Evolutionary conservation across 192 early-diverging fungal species (phyloP).

Genomic region (Backusella sp.): DNA sequence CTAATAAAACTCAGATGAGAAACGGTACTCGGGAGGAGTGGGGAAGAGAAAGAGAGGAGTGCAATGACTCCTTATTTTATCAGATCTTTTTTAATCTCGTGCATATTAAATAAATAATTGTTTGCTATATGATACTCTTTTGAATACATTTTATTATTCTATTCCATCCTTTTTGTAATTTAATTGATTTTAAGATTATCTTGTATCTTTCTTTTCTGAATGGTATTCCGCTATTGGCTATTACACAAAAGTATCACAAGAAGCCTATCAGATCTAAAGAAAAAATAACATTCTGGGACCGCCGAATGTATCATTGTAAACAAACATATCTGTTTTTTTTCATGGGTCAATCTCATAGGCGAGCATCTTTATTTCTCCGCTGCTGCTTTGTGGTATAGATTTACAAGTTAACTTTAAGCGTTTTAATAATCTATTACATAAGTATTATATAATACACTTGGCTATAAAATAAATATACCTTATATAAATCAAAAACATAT

Average conservation of each 20-base stretch:
- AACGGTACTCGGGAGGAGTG: neutral
- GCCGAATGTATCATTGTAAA: slow-evolving; percentile 4
- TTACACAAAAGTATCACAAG: slow-evolving; percentile 1
- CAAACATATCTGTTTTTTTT: slow-evolving; percentile 3
- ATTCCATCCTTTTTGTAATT: neutral
- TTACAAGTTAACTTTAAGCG: neutral
- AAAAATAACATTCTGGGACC: neutral
- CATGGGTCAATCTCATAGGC: slow-evolving; percentile 1
- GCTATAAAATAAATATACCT: neutral
- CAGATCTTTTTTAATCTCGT: neutral
- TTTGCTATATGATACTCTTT: neutral
- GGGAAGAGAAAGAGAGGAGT: neutral
- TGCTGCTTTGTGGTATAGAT: neutral
- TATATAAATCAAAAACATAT: neutral
- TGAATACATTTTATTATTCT: neutral
- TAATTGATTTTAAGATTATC: neutral
- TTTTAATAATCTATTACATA: neutral
- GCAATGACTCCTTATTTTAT: neutral
- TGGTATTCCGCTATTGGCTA: neutral
- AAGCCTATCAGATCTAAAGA: slow-evolving; percentile 1
- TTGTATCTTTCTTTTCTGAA: neutral
- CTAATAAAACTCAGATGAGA: neutral
- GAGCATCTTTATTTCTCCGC: neutral
- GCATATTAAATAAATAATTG: neutral
- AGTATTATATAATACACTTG: neutral